Conservation (phyloP, 139 green algal species). For the Chlamydomonas schloesseri region DNA sequence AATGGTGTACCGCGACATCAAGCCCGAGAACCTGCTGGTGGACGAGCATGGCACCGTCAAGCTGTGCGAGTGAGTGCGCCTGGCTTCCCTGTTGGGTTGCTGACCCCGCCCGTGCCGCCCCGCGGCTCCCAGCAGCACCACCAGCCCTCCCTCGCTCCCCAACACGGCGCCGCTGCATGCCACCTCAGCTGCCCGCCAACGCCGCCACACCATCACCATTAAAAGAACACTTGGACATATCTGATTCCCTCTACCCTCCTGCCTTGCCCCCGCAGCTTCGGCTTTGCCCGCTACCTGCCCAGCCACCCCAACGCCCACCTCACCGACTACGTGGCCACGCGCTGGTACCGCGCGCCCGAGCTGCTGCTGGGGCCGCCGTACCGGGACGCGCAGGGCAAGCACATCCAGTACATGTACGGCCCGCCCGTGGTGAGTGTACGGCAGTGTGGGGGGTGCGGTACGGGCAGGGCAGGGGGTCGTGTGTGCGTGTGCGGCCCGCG, state of each 20-base stretch:
- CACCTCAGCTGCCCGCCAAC: no score
- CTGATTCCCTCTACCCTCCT: no score
- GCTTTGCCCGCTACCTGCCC: slow-evolving; percentile 68
- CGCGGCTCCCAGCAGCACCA: no score
- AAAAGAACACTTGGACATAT: no score
- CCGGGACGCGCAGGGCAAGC: slow-evolving; percentile 20
- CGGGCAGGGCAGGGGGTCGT: no score
- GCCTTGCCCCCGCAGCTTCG: slow-evolving; percentile 55
- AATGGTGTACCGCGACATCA: slow-evolving; percentile 76
- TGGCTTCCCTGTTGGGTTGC: no score
- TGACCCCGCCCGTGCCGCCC: no score
- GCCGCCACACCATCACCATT: no score
- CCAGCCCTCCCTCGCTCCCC: no score
- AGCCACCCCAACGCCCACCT: slow-evolving; percentile 40
- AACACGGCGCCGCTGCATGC: no score
- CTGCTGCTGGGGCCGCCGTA: slow-evolving; percentile 75
- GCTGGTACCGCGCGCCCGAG: slow-evolving; percentile 82
- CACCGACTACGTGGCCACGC: slow-evolving; percentile 81
- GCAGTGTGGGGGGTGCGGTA: no score
- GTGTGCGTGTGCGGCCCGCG: no score
- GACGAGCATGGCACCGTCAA: slow-evolving; percentile 67
- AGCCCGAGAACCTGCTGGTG: slow-evolving; percentile 78
- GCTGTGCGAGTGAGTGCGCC: slow-evolving; percentile 64
- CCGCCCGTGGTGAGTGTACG: slow-evolving; percentile 47
- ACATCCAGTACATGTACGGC: slow-evolving; percentile 66